Base-by-base conservation (phyloP, 148 eudicot genomes). In the Fagopyrum esculentum region DNA sequence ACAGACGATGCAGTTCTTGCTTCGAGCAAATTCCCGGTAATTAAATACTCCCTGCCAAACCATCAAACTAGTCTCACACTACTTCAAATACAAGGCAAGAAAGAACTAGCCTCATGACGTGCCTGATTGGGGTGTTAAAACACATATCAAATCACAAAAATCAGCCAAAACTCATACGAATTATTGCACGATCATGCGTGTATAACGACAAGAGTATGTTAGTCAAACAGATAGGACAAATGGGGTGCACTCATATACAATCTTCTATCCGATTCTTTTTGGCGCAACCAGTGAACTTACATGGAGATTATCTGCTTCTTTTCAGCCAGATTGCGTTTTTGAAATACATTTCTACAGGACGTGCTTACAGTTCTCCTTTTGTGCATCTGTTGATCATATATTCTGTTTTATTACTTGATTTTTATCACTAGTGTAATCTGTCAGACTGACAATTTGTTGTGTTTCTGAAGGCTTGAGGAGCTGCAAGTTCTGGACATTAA, bases 401-500 rank as follows among this genome's bases (percentile, higher is more conserved):
- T 66, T 40, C 47, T 66, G 6, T 43, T 1, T 2, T 12, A 12
- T 13, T 43, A 43, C 45, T 57, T 35, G 8, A 12, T 66, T 15
- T 8, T 43, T 13, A 13, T 19, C 6, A 40, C 15, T 4, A 35
- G 16, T 66, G 9, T 40, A 11, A 9, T 61, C 13, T 74, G 29
- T 47, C 19, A 26, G 40, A 45, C n/a, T 16, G 16, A 19, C 26
- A 49, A 7, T 68, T 69, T 49, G 57, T 16, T 51, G 26, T 48
- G 54, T 15, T 49, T 57, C 73, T 77, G 70, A 74, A 94, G 98
- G 87, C 93, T 94, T 63, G 98, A 94, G 87, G 97, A 94, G 85
- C 98, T 94, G 73, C 97, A 94, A 81, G 97, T 94, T 80, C 86
- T 94, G 81, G 98, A 94, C 89, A 94, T 94, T 82, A 94, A 94